Base-by-base conservation (phyloP, 768 basidiomycete genomes). In the Auriscalpium vulgare region DNA sequence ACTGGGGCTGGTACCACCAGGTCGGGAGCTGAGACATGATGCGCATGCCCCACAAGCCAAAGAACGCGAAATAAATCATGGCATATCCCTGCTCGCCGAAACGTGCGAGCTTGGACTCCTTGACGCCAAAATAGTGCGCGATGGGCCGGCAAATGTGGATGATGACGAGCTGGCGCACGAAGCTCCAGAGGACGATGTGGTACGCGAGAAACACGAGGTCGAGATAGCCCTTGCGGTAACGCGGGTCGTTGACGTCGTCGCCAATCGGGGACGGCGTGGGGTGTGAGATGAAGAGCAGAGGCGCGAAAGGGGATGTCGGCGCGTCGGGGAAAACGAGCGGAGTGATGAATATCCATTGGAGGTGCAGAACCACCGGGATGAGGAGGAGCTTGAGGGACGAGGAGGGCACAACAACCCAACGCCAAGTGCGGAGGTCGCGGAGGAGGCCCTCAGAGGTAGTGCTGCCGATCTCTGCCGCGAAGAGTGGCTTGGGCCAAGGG, bases 1-100 rank as follows among this genome's bases (percentile, higher is more conserved):
- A 72, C 50, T 86, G 75, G 0, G 91, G 93, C 48, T 78, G 74
- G 71, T 84, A 92, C 89, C 91, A 98, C 76, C 82, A 90, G 0
- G 88, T 91, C 0, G 89, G 89, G n/a, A 91, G 73, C 56, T 80
- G 77, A 1, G 74, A 67, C 95, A 97, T 98, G 63, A 97, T 83
- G 55, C 79, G 78, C 47, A 84, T 74, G 34, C 97, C 95, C 78
- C 87, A 85, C 3, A 73, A 63, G 8, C 89, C 86, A 59, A 84
- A 85, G 58, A 82, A 54, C 1, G 74, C 62, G 62, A 91, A 95
- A 69, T 98, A 99, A 14, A 90, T 60, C 46, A 89, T 50, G 0
- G 93, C 90, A 68, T 99, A 97, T 0, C 82, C 84, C 66, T 95
- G 95, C 72, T 99, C 95, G 19, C 84, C 89, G 65, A 97, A 97